Conservation (phyloP, 495 filamentous ascomycete genomes). For the Lepraria neglecta region DNA sequence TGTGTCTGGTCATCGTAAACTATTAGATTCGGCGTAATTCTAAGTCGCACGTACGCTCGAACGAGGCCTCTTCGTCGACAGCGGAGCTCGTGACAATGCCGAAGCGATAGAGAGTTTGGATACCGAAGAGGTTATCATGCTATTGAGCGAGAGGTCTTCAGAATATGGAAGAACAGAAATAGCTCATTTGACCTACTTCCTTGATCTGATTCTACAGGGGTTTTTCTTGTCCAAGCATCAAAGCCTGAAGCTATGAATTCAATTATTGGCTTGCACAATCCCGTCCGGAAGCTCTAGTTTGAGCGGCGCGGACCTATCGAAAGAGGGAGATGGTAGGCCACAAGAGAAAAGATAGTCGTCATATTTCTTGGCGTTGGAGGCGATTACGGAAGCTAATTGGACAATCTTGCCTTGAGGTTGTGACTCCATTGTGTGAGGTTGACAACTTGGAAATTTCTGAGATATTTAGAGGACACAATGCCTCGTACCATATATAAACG, state of each 20-base stretch:
- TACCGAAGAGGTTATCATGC: not conserved
- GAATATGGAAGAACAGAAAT: too few relatives aligned
- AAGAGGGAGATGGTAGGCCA: not conserved
- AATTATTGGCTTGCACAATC: not conserved
- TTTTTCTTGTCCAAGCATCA: not conserved
- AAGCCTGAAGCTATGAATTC: constrained; percentile 8
- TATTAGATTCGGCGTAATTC: constrained; percentile 16
- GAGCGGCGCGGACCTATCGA: not conserved
- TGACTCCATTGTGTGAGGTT: too few relatives aligned
- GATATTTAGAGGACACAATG: too few relatives aligned
- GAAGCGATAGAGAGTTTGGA: constrained; percentile 17
- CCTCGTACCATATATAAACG: too few relatives aligned
- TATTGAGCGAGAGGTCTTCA: too few relatives aligned
- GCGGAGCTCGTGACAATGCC: constrained; percentile 10
- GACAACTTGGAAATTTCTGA: too few relatives aligned
- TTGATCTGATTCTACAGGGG: not conserved
- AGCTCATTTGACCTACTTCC: too few relatives aligned
- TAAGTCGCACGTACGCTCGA: constrained; percentile 5
- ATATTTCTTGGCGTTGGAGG: too few relatives aligned
- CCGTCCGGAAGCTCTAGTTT: not conserved
- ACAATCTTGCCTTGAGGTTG: not conserved
- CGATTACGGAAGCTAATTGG: too few relatives aligned
- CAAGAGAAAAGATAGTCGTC: not conserved
- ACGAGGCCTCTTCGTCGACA: constrained; percentile 15
- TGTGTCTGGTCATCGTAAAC: constrained; percentile 20